Evolutionary conservation across 768 basidiomycete species (phyloP), one percentile per base, ranked within the genome.

Genomic region (Xerocomellus intermedius): DNA sequence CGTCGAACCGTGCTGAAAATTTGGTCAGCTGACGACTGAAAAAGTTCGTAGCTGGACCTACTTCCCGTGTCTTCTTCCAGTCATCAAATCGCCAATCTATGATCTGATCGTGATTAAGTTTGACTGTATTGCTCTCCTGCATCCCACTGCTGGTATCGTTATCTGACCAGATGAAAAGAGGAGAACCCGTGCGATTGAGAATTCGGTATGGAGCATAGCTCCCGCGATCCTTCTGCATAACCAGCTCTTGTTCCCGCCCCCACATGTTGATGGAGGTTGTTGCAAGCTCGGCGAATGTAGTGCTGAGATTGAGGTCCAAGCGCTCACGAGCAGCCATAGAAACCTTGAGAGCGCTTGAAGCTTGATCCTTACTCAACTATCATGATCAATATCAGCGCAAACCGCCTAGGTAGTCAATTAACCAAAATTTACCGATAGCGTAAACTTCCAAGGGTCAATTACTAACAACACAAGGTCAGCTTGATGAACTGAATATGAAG

Each of bases 81-180:
- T 98, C 95, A 67, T 98, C 94, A 64, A 98, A 98, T 52, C 97
- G 80, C 97, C 97, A 98, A 53, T 98, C 95, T 5, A 91, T 76
- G 8, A 79, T 84, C 64, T 91, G 80, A 36, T 89, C 87, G 59
- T 93, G 82, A 19, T 82, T 74, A 36, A 99, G 74, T 62, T 85
- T 82, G 41, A 84, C 77, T 30, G 79, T 75, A 30, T 77, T 76
- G 3, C 75, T 68, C 54, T 83, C 81, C 43, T 79, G 80, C 14
- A 73, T 68, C 50, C 73, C 74, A 24, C 69, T 60, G 60, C 63
- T 80, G 35, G 81, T 80, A 45, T 91, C 89, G 19, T 79, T 69
- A 60, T 96, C 94, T 3, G 93, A 84, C 92, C 93, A 95, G 10
- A 99, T 73, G 32, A 86, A 80, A 38, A 99, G 74, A 2, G 88